Evolutionary conservation across 2,329 filamentous ascomycete genomes (phyloP).

Genomic region (Fusarium sp.): DNA sequence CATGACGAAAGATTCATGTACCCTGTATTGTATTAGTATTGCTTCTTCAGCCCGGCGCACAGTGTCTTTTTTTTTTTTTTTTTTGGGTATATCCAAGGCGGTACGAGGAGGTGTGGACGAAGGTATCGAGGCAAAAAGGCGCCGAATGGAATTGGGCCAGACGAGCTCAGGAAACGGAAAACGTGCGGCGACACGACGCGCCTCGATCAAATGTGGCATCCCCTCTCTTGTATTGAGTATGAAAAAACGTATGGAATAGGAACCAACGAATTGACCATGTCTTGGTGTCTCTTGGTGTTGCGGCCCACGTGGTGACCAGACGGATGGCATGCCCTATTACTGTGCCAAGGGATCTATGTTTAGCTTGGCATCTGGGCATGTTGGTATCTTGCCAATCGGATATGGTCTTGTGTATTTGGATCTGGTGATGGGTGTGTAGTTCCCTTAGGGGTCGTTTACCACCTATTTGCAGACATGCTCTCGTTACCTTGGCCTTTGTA

Average conservation of each 20-base stretch:
- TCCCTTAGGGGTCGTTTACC: not conserved
- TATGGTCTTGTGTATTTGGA: not conserved
- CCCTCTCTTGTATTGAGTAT: constrained; percentile 55
- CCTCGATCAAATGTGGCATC: constrained; percentile 51
- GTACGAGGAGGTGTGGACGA: constrained; percentile 20
- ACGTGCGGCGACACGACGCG: constrained; percentile 44
- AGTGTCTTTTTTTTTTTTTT: constrained; percentile 45
- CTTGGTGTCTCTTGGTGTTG: not conserved
- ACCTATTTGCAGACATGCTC: not conserved
- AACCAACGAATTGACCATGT: constrained; percentile 22
- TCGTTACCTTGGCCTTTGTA: not conserved
- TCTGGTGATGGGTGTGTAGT: not conserved
- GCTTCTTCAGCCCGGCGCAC: constrained; percentile 53
- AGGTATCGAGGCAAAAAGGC: constrained; percentile 18
- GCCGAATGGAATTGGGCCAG: constrained; percentile 23
- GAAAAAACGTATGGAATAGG: constrained; percentile 34
- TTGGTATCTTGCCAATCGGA: not conserved
- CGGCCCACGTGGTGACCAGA: not conserved
- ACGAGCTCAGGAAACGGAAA: constrained; percentile 23
- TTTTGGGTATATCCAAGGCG: constrained; percentile 32
- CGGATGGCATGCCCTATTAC: not conserved
- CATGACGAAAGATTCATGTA: constrained; percentile 32
- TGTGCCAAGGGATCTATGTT: not conserved
- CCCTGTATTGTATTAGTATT: constrained; percentile 49
- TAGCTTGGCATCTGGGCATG: not conserved